Evolutionary conservation across 345 rosid species (phyloP).

Genomic region (Corchorus capsularis): DNA sequence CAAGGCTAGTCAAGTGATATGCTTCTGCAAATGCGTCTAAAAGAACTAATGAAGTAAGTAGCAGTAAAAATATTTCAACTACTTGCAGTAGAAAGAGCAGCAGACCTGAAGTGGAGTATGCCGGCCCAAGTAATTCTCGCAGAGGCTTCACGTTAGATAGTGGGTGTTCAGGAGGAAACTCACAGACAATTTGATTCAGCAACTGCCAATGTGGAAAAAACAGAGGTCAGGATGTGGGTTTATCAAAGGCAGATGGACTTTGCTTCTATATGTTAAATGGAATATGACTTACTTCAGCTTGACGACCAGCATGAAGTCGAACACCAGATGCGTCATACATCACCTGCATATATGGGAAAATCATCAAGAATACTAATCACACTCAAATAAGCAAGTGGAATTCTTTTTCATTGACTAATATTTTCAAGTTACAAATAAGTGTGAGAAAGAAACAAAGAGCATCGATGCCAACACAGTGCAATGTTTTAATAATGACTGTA

Average conservation of each 20-base stretch:
- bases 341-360: slow-evolving; percentile 49
- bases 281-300: slow-evolving; percentile 75
- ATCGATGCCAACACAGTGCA: background rate
- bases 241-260: slow-evolving; percentile 10
- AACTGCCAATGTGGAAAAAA: slow-evolving; percentile 47
- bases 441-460: background rate
- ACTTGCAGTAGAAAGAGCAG: slow-evolving; percentile 19
- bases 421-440: background rate
- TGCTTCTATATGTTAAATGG: background rate
- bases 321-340: slow-evolving; percentile 99
- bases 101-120: slow-evolving; percentile 93
- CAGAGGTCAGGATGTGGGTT: slow-evolving; percentile 11
- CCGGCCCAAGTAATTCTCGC: slow-evolving; percentile 92
- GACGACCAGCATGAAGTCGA: slow-evolving; percentile 97
- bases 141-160: slow-evolving; percentile 79
- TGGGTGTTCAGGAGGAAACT: slow-evolving; percentile 97
- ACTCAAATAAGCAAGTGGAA: background rate
- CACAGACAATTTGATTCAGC: slow-evolving; percentile 94
- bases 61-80: background rate
- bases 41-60: slow-evolving; percentile 2
- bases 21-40: slow-evolving; percentile 1
- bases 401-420: background rate
- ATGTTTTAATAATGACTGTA: background rate
- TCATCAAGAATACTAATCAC: background rate
- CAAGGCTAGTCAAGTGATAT: background rate